Conservation (phyloP, 2,329 filamentous ascomycete genomes). For the Paraphaeosphaeria minitans region DNA sequence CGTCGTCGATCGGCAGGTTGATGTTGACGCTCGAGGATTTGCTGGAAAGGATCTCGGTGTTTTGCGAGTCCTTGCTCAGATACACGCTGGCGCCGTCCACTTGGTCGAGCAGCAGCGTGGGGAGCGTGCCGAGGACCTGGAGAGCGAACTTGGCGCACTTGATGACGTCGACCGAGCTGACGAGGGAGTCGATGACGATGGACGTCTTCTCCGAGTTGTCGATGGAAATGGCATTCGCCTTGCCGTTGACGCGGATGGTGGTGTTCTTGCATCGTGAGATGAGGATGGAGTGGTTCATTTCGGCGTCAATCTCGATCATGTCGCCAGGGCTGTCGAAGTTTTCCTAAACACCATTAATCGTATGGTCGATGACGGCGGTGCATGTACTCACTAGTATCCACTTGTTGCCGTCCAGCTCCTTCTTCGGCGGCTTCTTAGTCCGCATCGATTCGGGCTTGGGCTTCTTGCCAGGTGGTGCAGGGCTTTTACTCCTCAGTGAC, state of each 20-base stretch:
- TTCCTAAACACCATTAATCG: slow-evolving; percentile 62
- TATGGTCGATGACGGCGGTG: too few species aligned
- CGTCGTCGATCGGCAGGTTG: slow-evolving; percentile 74
- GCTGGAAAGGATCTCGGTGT: slow-evolving; percentile 84
- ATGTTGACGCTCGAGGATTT: slow-evolving; percentile 89
- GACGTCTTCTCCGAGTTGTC: slow-evolving; percentile 87
- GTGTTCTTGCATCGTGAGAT: slow-evolving; percentile 92
- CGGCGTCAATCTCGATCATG: slow-evolving; percentile 80
- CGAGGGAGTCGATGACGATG: slow-evolving; percentile 84
- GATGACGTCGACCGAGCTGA: slow-evolving; percentile 92
- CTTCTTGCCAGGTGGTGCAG: slow-evolving; percentile 74
- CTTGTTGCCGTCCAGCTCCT: slow-evolving; percentile 71
- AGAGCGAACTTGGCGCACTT: slow-evolving; percentile 93
- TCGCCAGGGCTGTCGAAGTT: slow-evolving; percentile 80
- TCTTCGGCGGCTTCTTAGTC: slow-evolving; percentile 54
- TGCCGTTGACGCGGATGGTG: slow-evolving; percentile 86
- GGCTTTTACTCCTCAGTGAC: slow-evolving; percentile 73
- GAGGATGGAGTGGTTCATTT: slow-evolving; percentile 84
- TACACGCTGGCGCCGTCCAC: slow-evolving; percentile 90
- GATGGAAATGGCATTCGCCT: slow-evolving; percentile 94
- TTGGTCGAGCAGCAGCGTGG: slow-evolving; percentile 89
- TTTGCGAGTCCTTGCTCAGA: slow-evolving; percentile 76
- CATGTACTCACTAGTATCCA: slow-evolving; percentile 76
- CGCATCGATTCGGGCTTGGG: slow-evolving; percentile 57
- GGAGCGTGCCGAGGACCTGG: slow-evolving; percentile 85